Conservation (phyloP, 768 basidiomycete species). For the Hydnomerulius pinastri region DNA sequence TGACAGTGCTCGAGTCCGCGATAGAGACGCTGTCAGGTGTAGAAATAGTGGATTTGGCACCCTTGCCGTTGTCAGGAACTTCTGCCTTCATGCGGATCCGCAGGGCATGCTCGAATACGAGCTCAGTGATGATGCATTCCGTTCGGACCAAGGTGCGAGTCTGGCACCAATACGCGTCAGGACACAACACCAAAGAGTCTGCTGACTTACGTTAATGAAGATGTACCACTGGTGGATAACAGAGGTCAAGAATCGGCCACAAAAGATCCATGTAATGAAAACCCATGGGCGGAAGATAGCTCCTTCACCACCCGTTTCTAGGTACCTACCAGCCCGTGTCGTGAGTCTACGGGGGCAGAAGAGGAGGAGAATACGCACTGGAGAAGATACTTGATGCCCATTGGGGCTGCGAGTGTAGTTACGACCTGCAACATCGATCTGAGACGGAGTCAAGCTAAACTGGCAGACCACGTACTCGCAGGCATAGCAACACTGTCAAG, state of each 20-base stretch:
- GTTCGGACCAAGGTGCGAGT: constrained; percentile 48
- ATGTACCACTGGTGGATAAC: constrained; percentile 54
- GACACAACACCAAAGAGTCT: no score
- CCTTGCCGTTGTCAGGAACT: constrained; percentile 7
- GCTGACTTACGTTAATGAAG: constrained; percentile 34
- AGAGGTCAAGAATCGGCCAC: constrained; percentile 45
- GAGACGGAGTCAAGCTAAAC: neutral
- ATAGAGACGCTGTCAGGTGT: no score
- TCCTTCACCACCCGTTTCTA: constrained; percentile 53
- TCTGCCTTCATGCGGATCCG: constrained; percentile 46
- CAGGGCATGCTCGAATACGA: constrained; percentile 56
- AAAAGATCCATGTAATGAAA: constrained; percentile 56
- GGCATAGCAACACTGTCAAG: neutral
- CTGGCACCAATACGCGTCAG: no score
- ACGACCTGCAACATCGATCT: constrained; percentile 6
- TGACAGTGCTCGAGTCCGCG: no score
- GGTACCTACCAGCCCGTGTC: constrained; percentile 40
- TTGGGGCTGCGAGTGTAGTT: constrained; percentile 23
- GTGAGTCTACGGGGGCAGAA: neutral
- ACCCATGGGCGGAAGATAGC: constrained; percentile 62
- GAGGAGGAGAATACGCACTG: constrained; percentile 15
- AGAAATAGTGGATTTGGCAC: neutral
- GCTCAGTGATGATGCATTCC: constrained; percentile 52
- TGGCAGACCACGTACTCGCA: constrained; percentile 2
- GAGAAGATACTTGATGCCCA: constrained; percentile 33